Evolutionary conservation across 2,329 filamentous ascomycete species (phyloP).

Genomic region (Lasiodiplodia theobromae): DNA sequence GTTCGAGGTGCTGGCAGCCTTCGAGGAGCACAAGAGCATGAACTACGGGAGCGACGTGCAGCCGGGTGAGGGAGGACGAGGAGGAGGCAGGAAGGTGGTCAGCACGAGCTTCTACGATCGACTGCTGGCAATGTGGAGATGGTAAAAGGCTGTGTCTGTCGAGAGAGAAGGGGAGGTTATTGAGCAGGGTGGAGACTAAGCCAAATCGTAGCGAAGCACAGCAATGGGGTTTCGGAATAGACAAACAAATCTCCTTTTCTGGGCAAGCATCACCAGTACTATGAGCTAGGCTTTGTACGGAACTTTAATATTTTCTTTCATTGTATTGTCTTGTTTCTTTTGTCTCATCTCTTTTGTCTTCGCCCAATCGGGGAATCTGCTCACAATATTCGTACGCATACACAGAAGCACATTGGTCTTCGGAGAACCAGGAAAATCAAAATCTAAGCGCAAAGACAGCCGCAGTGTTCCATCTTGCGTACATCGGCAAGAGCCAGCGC

Average conservation of each 20-base stretch:
- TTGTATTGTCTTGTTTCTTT: neutral
- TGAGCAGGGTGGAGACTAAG: neutral
- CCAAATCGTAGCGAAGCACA: too few relatives aligned
- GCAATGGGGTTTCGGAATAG: too few relatives aligned
- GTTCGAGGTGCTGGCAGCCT: conserved; percentile 72
- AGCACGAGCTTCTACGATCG: conserved; percentile 82
- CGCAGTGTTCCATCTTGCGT: neutral
- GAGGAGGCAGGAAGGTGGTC: conserved; percentile 59
- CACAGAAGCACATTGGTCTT: neutral
- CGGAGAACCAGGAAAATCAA: neutral
- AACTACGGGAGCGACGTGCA: conserved; percentile 86
- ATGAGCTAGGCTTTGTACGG: too few relatives aligned
- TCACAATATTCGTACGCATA: neutral
- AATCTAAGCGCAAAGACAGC: neutral
- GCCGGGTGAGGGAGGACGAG: conserved; percentile 49
- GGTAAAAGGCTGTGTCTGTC: neutral
- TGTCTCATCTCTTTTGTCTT: neutral
- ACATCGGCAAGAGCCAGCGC: neutral
- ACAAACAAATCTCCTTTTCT: too few relatives aligned
- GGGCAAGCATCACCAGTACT: too few relatives aligned
- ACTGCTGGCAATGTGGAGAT: conserved; percentile 70
- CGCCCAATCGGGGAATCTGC: neutral
- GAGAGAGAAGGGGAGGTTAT: neutral
- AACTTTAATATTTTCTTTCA: neutral
- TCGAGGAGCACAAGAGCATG: conserved; percentile 91